These are phyloP conservation scores for Claviceps sp. DNA, from an alignment of 2,329 filamentous ascomycete species.

Conservation along the genomic window DNA sequence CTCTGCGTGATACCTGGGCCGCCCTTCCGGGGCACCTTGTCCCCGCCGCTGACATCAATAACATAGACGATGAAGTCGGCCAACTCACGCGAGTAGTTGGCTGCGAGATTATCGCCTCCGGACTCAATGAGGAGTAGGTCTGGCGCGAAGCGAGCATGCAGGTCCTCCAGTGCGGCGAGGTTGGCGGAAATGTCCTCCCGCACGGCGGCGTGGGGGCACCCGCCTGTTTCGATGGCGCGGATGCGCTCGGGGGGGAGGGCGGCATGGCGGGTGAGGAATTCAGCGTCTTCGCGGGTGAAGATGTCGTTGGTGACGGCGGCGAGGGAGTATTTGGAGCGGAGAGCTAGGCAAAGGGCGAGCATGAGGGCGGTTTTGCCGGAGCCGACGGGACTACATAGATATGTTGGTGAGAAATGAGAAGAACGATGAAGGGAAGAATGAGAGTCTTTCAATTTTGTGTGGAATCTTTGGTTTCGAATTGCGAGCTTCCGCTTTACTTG, in stretches of 20 bases:
- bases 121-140: constrained; percentile 89
- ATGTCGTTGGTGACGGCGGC: constrained; percentile 98
- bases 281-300: constrained; percentile 95
- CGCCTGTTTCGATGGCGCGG: constrained; percentile 91
- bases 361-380: constrained; percentile 96
- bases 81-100: constrained; percentile 89
- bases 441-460: too few species aligned
- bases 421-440: background rate
- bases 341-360: constrained; percentile 77
- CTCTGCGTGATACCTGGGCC: constrained; percentile 95
- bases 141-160: constrained; percentile 65
- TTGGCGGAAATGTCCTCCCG: constrained; percentile 94
- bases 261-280: constrained; percentile 80
- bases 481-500: too few species aligned
- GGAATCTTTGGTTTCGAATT: too few species aligned
- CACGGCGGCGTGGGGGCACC: constrained; percentile 92
- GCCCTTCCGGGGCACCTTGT: constrained; percentile 93
- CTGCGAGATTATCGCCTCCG: constrained; percentile 90
- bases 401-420: background rate
- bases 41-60: constrained; percentile 89
- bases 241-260: constrained; percentile 77
- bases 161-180: constrained; percentile 77
- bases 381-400: constrained; percentile 71
- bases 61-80: constrained; percentile 98
- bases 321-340: constrained; percentile 71